phyloP scores from a whole-genome alignment of 164 flowering plant genomes.

The Akebia trifoliata region DNA sequence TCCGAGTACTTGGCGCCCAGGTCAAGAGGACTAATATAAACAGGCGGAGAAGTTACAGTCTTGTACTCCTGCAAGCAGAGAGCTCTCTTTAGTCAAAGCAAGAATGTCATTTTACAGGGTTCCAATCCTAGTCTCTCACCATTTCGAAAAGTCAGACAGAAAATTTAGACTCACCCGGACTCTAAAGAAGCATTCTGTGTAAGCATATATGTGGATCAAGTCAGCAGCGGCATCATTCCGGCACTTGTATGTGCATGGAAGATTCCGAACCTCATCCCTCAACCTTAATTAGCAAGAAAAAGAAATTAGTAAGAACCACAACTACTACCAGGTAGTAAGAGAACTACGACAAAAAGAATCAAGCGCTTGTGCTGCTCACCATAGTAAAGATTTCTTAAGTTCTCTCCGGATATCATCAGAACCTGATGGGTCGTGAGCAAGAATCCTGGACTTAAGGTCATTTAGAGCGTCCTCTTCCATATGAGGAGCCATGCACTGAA shows the following conservation, averaged over 20 bases:
- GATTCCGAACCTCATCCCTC: constrained; percentile 89
- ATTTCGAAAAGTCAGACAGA: background rate
- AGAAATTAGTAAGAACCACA: background rate
- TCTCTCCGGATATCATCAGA: constrained; percentile 59
- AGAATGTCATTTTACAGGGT: background rate
- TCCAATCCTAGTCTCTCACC: background rate
- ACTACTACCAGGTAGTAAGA: background rate
- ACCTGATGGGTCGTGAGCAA: constrained; percentile 66
- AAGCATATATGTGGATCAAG: constrained; percentile 87
- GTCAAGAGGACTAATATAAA: constrained; percentile 88
- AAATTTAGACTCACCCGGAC: constrained; percentile 51
- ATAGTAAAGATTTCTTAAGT: constrained; percentile 72
- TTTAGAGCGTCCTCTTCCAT: constrained; percentile 51
- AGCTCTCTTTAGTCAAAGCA: constrained; percentile 10
- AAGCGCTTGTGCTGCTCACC: constrained; percentile 41
- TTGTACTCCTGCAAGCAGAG: constrained; percentile 63
- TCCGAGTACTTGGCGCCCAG: constrained; percentile 80
- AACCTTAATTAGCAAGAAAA: constrained; percentile 47
- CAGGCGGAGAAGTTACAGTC: constrained; percentile 83
- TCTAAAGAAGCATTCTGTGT: constrained; percentile 75
- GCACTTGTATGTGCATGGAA: constrained; percentile 79
- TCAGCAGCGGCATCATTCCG: constrained; percentile 99
- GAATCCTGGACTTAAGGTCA: constrained; percentile 62
- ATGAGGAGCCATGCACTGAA: constrained; percentile 81
- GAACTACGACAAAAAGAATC: background rate